A percentile compares a stretch with the other conserved stretches of the same genome.
phyloP scores from a whole-genome alignment of 2,329 filamentous ascomycete genomes.

The Camillea tinctor region DNA sequence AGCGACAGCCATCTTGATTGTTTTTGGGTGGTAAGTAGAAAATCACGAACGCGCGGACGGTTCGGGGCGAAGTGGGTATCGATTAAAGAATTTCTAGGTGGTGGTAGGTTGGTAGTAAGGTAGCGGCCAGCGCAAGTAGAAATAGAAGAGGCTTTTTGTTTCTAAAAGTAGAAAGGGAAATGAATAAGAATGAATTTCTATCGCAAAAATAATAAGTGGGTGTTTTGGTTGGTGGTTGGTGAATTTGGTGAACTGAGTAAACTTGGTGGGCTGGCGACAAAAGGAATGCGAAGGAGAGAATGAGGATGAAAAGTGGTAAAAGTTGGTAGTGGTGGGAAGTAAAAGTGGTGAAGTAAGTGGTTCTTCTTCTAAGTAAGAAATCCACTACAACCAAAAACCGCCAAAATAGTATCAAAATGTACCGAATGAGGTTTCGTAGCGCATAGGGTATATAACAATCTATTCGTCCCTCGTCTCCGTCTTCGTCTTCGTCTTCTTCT shows the following conservation, averaged over 20 bases:
- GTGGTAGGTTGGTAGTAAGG: too few relatives aligned
- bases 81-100: background rate
- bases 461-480: background rate
- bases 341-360: too few relatives aligned
- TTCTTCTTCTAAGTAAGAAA: too few relatives aligned
- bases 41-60: background rate
- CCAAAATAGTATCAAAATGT: background rate
- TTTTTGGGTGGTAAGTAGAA: background rate
- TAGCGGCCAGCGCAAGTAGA: background rate
- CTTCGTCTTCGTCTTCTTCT: background rate
- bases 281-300: background rate
- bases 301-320: too few relatives aligned
- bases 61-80: background rate
- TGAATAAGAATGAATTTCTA: too few relatives aligned
- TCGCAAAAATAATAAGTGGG: too few relatives aligned
- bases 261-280: background rate
- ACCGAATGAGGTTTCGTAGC: background rate
- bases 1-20: slow-evolving; percentile 55
- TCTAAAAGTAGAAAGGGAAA: too few relatives aligned
- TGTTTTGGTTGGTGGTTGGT: too few relatives aligned
- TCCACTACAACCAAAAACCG: too few relatives aligned
- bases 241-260: too few relatives aligned
- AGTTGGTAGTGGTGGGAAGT: too few relatives aligned
- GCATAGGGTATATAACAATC: background rate
- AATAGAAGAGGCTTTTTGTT: background rate